These are phyloP conservation scores for Gracilaria gracilis DNA, from an alignment of 23 red algal species.

Conservation along the genomic window DNA sequence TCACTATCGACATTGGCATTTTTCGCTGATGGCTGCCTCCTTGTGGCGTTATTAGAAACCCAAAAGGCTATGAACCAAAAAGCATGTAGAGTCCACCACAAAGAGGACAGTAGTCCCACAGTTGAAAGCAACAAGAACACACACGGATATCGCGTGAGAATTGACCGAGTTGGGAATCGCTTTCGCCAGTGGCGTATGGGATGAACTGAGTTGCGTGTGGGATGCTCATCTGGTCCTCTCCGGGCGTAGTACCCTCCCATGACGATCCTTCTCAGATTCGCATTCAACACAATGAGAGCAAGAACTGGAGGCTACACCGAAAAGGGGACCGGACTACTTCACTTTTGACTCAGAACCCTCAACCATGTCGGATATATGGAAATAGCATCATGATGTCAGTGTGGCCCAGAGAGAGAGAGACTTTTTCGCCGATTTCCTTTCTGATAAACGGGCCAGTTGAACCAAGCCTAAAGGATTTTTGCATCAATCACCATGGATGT, in stretches of 20 bases:
- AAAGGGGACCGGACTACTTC: not conserved
- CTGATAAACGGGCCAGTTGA: not conserved
- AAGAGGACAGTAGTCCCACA: constrained; percentile 5
- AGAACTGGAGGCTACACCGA: not conserved
- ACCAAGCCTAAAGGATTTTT: not conserved
- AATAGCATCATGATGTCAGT: not conserved
- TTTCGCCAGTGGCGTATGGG: not conserved
- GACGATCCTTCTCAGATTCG: not conserved
- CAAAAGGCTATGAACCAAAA: not conserved
- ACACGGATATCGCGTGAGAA: not conserved
- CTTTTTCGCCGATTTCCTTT: not conserved
- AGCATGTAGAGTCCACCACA: not conserved
- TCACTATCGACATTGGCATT: not conserved
- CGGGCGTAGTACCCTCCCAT: constrained; percentile 7
- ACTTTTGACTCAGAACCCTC: not conserved
- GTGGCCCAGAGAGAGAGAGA: not conserved
- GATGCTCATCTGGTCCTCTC: not conserved
- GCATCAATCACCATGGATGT: too few relatives aligned
- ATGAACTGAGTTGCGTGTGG: not conserved
- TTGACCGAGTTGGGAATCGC: not conserved
- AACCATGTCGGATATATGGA: not conserved
- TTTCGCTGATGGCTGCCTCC: not conserved
- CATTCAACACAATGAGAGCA: not conserved
- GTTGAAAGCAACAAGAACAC: not conserved
- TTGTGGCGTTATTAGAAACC: not conserved